Evolutionary conservation across 805 yeast genomes (phyloP), one percentile per base, ranked within the genome.

Genomic region (Zygosaccharomyces lentus): DNA sequence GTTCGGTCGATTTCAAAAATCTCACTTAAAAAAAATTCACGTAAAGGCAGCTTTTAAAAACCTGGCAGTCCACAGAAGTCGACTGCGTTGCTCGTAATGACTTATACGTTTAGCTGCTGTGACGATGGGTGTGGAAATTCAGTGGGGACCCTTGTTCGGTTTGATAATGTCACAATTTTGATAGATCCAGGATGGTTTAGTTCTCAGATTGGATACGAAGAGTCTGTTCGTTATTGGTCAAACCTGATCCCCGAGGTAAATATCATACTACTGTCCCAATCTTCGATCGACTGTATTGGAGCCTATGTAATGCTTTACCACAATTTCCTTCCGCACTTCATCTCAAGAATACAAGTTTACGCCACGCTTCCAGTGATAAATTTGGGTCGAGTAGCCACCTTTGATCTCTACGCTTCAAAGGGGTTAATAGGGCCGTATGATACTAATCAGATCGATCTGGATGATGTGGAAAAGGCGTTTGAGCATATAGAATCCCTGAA

Each of bases 311-410:
- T 81, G 34, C 62, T 93, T 21, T 78, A 87, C 52, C 65, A 73
- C 47, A 74, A 74, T 49, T 81, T 78, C 51, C 79, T 82, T 23
- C 66, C 69, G 4, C 74, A 78, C 23, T 73, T 68, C 42, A 66
- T 87, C 19, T 70, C 82, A 2, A 71, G 78, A 29, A 77, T 90
- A 19, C 88, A 89, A 2, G 84, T 84, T 0, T 93, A 85, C 61
- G 80, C 97, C 0, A 91, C 99, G 0, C 66, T 88, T n/a, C 98
- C 99, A 0, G 85, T 90, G 1, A 74, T 83, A 9, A 90, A 87
- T 57, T 69, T 93, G 58, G 98, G 97, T 0, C 75, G 95, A 54
- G 79, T 87, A 13, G 73, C 95, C 4, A 84, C 95, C 0, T 78
- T 87, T n/a, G 99, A 93, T 55, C 69, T 78, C 25, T 93, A 89